phyloP scores from a whole-genome alignment of 2,329 filamentous ascomycete species.

The Dendryphion nanum region DNA sequence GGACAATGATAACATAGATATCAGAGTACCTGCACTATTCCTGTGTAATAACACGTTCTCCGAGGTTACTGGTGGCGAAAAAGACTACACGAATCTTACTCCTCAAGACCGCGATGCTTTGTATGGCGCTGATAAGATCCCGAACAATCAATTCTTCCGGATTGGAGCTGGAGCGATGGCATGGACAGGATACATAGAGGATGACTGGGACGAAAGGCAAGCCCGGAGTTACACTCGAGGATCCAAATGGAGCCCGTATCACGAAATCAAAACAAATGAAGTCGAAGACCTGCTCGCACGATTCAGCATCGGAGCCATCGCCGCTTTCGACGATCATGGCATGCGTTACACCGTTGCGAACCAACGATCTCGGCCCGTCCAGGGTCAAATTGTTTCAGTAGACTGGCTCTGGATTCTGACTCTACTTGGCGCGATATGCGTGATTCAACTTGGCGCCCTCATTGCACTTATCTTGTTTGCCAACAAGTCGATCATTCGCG shows the following conservation, averaged over 20 bases:
- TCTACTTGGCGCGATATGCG: slow-evolving; percentile 20
- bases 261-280: slow-evolving; percentile 5
- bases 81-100: slow-evolving; percentile 19
- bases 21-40: slow-evolving; percentile 20
- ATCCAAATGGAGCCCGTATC: slow-evolving; percentile 23
- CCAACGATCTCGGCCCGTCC: slow-evolving; percentile 15
- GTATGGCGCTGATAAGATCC: slow-evolving; percentile 26
- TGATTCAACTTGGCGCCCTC: slow-evolving; percentile 25
- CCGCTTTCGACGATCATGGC: slow-evolving; percentile 35
- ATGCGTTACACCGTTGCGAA: slow-evolving; percentile 18
- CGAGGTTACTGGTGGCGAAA: slow-evolving; percentile 9
- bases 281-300: slow-evolving; percentile 25
- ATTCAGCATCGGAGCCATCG: slow-evolving; percentile 30
- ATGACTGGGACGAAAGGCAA: slow-evolving; percentile 14
- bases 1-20: slow-evolving; percentile 3
- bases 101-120: slow-evolving; percentile 16
- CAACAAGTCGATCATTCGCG: slow-evolving; percentile 30
- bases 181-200: slow-evolving; percentile 26
- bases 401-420: slow-evolving; percentile 26
- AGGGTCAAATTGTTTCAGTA: slow-evolving; percentile 28
- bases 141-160: slow-evolving; percentile 20
- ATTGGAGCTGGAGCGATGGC: slow-evolving; percentile 31
- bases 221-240: slow-evolving; percentile 20
- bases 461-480: slow-evolving; percentile 20
- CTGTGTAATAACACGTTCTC: slow-evolving; percentile 26